phyloP scores from a whole-genome alignment of 2,329 filamentous ascomycete genomes.

The Colletotrichum tropicicola region DNA sequence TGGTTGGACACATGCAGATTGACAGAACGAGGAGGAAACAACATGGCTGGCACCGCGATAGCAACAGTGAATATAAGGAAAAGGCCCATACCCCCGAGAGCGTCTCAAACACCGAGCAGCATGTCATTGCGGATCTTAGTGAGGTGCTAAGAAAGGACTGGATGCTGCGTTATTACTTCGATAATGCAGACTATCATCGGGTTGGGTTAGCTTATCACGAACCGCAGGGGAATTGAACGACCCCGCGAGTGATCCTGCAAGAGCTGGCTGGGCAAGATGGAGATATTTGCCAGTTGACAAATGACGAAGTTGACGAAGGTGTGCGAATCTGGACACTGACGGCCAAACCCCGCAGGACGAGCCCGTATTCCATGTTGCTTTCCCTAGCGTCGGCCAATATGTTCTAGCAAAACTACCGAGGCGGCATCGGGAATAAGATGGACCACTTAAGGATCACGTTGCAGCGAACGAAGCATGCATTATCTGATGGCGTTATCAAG shows the following conservation, averaged over 20 bases:
- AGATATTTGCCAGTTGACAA: background rate
- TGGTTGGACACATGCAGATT: background rate
- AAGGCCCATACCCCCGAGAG: background rate
- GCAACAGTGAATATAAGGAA: background rate
- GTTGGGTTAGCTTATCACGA: conserved; percentile 1
- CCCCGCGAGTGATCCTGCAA: background rate
- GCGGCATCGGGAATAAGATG: background rate
- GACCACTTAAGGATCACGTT: background rate
- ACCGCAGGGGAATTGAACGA: background rate
- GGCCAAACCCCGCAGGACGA: background rate
- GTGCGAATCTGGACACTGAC: too few species aligned
- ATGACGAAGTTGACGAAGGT: background rate
- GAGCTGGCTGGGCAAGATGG: background rate
- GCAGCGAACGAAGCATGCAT: background rate
- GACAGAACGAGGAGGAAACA: too few species aligned
- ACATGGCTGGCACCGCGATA: background rate
- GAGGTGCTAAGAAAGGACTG: conserved; percentile 9
- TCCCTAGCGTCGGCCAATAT: background rate
- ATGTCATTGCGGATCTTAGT: conserved; percentile 25
- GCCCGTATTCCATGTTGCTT: background rate
- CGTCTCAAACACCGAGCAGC: background rate
- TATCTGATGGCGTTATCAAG: conserved; percentile 23
- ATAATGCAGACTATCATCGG: conserved; percentile 1
- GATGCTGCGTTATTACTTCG: background rate
- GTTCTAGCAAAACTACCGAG: background rate